Percentiles rank a stretch among this genome's conserved stretches.
These are phyloP conservation scores for Mrakia frigida DNA, from an alignment of 768 basidiomycete species.

Conservation along the genomic window DNA sequence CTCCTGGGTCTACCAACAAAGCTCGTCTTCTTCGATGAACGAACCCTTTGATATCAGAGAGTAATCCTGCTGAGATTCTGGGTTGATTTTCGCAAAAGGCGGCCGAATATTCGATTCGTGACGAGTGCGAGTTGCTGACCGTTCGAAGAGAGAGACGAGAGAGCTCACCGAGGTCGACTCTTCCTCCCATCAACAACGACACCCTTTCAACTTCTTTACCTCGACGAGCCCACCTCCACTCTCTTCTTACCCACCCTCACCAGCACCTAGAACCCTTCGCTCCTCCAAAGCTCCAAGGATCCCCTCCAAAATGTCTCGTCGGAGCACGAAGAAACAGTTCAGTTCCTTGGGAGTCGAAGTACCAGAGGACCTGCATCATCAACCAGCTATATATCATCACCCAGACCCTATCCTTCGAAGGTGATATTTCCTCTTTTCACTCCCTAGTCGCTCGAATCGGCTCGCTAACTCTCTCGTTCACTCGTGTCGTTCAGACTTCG, in stretches of 20 bases:
- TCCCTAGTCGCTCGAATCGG: background rate
- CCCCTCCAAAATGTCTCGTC: background rate
- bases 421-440: background rate
- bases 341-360: background rate
- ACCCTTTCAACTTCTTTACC: too few species aligned
- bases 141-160: too few species aligned
- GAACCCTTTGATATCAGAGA: too few species aligned
- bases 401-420: constrained; percentile 19
- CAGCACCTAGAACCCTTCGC: background rate
- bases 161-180: too few species aligned
- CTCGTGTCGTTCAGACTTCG: constrained; percentile 5
- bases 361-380: background rate
- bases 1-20: too few species aligned
- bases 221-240: background rate
- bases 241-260: background rate
- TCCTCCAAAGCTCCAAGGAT: background rate
- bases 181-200: too few species aligned
- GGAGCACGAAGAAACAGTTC: background rate
- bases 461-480: background rate
- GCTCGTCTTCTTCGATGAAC: too few species aligned
- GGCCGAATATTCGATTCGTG: too few species aligned
- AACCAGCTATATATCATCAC: background rate
- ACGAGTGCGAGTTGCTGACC: too few species aligned
- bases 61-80: too few species aligned
- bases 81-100: too few species aligned